phyloP scores from a whole-genome alignment of 116 monocot species.

The Trichopus zeylanicus region DNA sequence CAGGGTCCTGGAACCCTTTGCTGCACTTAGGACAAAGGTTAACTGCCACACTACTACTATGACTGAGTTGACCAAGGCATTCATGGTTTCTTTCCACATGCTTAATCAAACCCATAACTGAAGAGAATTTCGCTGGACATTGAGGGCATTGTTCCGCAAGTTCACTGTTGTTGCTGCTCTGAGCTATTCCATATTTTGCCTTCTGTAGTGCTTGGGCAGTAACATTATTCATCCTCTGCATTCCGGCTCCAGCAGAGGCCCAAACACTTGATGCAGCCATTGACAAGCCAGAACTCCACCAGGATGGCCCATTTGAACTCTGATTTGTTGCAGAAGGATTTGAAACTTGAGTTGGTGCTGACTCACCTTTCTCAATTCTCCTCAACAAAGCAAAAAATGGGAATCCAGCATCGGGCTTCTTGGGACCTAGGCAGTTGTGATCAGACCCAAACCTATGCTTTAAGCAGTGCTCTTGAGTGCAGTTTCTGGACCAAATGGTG shows the following conservation, averaged over 20 bases:
- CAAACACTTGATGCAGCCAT: conserved; percentile 47
- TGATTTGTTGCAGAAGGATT: background rate
- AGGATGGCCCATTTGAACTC: conserved; percentile 31
- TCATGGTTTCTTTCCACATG: conserved; percentile 60
- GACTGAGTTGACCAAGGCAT: background rate
- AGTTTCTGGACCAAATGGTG: conserved; percentile 69
- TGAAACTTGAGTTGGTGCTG: background rate
- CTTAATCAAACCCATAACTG: conserved; percentile 49
- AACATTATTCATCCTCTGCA: conserved; percentile 44
- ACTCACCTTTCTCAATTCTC: conserved; percentile 30
- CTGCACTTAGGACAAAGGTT: conserved; percentile 85
- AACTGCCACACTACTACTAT: no score
- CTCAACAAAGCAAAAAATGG: conserved; percentile 33
- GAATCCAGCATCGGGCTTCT: conserved; percentile 34
- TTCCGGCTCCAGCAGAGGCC: conserved; percentile 63
- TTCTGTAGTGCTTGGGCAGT: conserved; percentile 57
- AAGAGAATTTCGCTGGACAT: conserved; percentile 56
- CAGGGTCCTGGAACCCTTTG: conserved; percentile 74
- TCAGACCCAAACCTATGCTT: conserved; percentile 86
- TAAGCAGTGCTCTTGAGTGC: conserved; percentile 72
- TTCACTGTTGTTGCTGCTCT: conserved; percentile 25
- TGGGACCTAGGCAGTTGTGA: conserved; percentile 79
- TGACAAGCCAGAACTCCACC: conserved; percentile 48
- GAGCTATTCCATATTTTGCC: conserved; percentile 34
- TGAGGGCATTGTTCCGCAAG: conserved; percentile 51